Conservation (phyloP, 2,329 filamentous ascomycete genomes). For the Metarhizium robertsii region DNA sequence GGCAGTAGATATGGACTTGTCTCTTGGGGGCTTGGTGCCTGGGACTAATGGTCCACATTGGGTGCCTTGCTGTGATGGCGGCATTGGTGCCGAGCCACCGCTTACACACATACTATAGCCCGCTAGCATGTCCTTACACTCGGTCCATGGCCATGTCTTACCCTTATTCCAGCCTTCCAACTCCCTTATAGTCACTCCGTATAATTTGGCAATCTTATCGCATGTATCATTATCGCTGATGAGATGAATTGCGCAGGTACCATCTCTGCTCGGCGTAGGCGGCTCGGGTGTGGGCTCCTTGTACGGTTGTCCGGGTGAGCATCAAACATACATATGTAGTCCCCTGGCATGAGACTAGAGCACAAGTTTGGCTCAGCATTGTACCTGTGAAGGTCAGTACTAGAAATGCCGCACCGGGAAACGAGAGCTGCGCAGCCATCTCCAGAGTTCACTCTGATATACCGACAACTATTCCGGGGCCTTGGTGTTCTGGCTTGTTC, state of each 20-base stretch:
- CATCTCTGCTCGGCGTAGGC: conserved; percentile 25
- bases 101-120: conserved; percentile 13
- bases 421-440: conserved; percentile 29
- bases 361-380: conserved; percentile 19
- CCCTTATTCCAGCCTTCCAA: conserved; percentile 16
- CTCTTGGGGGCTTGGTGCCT: conserved; percentile 12
- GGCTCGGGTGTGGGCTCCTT: conserved; percentile 14
- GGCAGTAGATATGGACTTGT: not conserved
- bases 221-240: conserved; percentile 25
- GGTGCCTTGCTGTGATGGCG: conserved; percentile 10
- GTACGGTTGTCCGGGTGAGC: conserved; percentile 20
- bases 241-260: conserved; percentile 23
- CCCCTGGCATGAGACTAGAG: conserved; percentile 13
- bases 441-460: conserved; percentile 22
- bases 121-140: conserved; percentile 8
- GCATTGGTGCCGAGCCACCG: conserved; percentile 13
- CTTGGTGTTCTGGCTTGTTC: not conserved
- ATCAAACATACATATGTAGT: conserved; percentile 23
- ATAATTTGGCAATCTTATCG: conserved; percentile 16
- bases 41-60: conserved; percentile 14
- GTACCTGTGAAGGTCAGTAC: conserved; percentile 26
- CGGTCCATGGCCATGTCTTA: conserved; percentile 17
- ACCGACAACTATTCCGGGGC: conserved; percentile 8
- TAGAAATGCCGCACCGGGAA: conserved; percentile 27
- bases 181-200: conserved; percentile 8